phyloP scores from a whole-genome alignment of 2,329 filamentous ascomycete species.

The Cucurbitaria berberidis region DNA sequence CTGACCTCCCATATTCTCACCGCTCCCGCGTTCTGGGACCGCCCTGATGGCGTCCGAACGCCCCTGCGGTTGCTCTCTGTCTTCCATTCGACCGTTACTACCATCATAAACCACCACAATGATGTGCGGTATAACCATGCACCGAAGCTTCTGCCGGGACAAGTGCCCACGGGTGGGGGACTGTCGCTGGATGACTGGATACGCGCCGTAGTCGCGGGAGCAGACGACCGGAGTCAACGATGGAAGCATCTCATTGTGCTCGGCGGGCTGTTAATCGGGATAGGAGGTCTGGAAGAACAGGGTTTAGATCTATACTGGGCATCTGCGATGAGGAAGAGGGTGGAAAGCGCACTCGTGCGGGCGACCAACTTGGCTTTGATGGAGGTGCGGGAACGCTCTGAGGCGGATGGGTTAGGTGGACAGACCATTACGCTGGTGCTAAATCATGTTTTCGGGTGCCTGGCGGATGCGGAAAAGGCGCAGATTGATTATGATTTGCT shows the following conservation, averaged over 20 bases:
- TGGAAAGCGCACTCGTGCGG: constrained; percentile 75
- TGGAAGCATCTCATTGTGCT: constrained; percentile 88
- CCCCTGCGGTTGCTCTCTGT: constrained; percentile 72
- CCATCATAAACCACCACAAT: constrained; percentile 58
- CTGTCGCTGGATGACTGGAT: constrained; percentile 64
- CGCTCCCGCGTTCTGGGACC: constrained; percentile 73
- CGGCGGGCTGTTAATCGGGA: constrained; percentile 77
- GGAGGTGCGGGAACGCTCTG: constrained; percentile 58
- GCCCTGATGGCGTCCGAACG: constrained; percentile 66
- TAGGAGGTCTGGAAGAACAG: constrained; percentile 56
- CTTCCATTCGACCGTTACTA: constrained; percentile 71
- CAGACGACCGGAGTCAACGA: constrained; percentile 66
- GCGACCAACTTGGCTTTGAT: constrained; percentile 77
- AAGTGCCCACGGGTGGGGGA: constrained; percentile 51
- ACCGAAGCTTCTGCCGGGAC: constrained; percentile 34
- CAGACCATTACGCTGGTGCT: constrained; percentile 70
- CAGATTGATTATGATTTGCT: constrained; percentile 70
- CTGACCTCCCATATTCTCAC: constrained; percentile 74
- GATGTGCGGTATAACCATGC: constrained; percentile 40
- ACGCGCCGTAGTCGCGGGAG: constrained; percentile 63
- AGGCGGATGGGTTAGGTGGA: constrained; percentile 57
- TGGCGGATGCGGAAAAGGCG: constrained; percentile 66
- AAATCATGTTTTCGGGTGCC: constrained; percentile 75
- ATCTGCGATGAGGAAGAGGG: constrained; percentile 65
- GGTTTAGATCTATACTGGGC: constrained; percentile 67